Conservation (phyloP, 116 monocot species). For the Papilionanthe hybrid region DNA sequence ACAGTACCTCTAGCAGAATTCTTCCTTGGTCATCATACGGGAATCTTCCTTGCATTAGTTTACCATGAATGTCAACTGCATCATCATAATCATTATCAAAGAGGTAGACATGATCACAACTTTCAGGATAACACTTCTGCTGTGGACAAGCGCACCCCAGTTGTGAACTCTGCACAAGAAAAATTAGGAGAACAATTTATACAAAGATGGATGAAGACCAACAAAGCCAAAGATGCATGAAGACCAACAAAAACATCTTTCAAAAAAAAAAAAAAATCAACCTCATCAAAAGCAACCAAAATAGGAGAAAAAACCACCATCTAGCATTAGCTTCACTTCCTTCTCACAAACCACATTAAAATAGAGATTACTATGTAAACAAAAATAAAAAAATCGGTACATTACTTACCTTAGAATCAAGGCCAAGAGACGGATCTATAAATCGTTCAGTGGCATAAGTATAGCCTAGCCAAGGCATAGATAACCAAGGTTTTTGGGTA, state of each 20-base stretch:
- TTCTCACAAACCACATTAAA: background rate
- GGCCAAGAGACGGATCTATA: slow-evolving; percentile 57
- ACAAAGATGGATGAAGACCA: slow-evolving; percentile 1
- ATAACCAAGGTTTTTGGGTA: slow-evolving; percentile 11
- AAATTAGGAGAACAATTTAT: slow-evolving; percentile 21
- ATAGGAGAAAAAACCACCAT: background rate
- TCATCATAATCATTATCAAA: slow-evolving; percentile 81
- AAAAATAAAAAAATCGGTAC: background rate
- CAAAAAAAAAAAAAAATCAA: background rate
- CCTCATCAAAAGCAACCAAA: background rate
- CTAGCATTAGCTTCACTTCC: background rate
- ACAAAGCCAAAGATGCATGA: background rate
- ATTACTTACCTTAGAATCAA: slow-evolving; percentile 49
- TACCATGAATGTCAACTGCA: slow-evolving; percentile 67
- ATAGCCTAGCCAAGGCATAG: slow-evolving; percentile 70
- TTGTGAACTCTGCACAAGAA: slow-evolving; percentile 59
- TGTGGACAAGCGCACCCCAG: slow-evolving; percentile 68
- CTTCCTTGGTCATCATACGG: slow-evolving; percentile 76
- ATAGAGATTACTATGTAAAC: background rate
- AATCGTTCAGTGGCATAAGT: slow-evolving; percentile 67
- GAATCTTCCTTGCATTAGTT: slow-evolving; percentile 70
- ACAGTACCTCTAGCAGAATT: slow-evolving; percentile 75
- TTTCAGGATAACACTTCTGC: slow-evolving; percentile 48
- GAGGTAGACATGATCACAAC: slow-evolving; percentile 89
- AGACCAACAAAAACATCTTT: background rate